Evolutionary conservation across 768 basidiomycete species (phyloP).

Genomic region (Termitomyces sp.): DNA sequence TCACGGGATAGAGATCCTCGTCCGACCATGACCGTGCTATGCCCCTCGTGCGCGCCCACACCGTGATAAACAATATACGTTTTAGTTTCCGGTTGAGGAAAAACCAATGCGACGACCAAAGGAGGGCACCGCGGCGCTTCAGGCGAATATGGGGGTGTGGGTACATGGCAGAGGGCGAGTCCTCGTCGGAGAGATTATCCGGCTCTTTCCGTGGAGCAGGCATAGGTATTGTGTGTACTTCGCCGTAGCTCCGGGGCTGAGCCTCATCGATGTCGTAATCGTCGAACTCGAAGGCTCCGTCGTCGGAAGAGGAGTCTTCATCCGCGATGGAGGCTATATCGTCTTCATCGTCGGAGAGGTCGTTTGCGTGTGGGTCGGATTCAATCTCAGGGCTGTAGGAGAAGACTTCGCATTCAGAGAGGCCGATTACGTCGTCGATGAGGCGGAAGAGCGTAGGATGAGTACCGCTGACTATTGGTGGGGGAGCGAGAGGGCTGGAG

Average conservation of each 20-base stretch:
- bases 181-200: conserved; percentile 31
- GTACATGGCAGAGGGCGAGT: conserved; percentile 33
- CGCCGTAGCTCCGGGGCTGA: conserved; percentile 32
- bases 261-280: conserved; percentile 71
- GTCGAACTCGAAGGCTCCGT: conserved; percentile 73
- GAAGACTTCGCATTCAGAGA: conserved; percentile 92
- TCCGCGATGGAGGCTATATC: conserved; percentile 63
- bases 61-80: conserved; percentile 86
- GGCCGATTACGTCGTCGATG: conserved; percentile 85
- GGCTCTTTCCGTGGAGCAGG: conserved; percentile 35
- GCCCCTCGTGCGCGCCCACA: conserved; percentile 80
- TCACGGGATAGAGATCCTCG: conserved; percentile 37
- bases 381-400: conserved; percentile 92
- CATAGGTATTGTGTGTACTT: conserved; percentile 32
- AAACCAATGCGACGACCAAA: conserved; percentile 98
- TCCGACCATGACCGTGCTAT: conserved; percentile 47
- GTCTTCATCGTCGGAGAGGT: conserved; percentile 76
- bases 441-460: conserved; percentile 86
- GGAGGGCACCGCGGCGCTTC: conserved; percentile 69
- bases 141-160: conserved; percentile 34
- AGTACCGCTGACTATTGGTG: conserved; percentile 73
- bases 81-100: conserved; percentile 92
- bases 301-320: conserved; percentile 70
- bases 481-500: conserved; percentile 63
- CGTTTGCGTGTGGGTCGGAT: conserved; percentile 88